Evolutionary conservation across 2,329 filamentous ascomycete genomes (phyloP).

Genomic region (Venturia nashicola): DNA sequence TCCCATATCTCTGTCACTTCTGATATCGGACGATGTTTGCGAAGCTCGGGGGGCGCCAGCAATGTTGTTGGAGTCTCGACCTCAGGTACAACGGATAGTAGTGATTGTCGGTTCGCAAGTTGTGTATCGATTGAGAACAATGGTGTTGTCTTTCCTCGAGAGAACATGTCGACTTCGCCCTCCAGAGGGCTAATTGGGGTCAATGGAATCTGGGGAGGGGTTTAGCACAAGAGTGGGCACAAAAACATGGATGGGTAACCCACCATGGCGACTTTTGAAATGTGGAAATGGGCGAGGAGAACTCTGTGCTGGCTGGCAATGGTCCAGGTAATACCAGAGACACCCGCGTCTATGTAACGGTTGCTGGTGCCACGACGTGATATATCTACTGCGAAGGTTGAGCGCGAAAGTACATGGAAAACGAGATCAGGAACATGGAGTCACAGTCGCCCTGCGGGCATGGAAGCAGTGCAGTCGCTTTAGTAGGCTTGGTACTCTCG

Average conservation of each 20-base stretch:
- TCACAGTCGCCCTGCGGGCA: not conserved
- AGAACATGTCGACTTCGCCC: conserved; percentile 35
- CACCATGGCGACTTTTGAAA: conserved; percentile 6
- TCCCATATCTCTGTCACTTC: conserved; percentile 67
- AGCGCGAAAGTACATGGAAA: not conserved
- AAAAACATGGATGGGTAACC: not conserved
- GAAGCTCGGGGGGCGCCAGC: not conserved
- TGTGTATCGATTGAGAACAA: conserved; percentile 41
- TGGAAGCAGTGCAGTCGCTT: not conserved
- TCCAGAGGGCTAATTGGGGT: conserved; percentile 32
- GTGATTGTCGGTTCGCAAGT: conserved; percentile 5
- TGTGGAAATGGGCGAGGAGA: not conserved
- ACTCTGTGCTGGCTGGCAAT: too few relatives aligned
- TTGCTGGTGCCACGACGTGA: not conserved
- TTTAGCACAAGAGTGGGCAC: conserved; percentile 1
- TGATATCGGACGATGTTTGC: conserved; percentile 48
- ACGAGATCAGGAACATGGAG: not conserved
- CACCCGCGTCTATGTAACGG: not conserved
- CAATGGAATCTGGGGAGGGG: conserved; percentile 20
- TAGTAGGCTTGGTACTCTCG: not conserved
- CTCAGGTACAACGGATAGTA: conserved; percentile 8
- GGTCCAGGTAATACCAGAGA: not conserved
- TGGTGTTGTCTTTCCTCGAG: conserved; percentile 36
- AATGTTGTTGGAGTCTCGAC: conserved; percentile 8
- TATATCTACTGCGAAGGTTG: not conserved